Conservation (phyloP, 2,329 filamentous ascomycete genomes). For the Cadophora sp. region DNA sequence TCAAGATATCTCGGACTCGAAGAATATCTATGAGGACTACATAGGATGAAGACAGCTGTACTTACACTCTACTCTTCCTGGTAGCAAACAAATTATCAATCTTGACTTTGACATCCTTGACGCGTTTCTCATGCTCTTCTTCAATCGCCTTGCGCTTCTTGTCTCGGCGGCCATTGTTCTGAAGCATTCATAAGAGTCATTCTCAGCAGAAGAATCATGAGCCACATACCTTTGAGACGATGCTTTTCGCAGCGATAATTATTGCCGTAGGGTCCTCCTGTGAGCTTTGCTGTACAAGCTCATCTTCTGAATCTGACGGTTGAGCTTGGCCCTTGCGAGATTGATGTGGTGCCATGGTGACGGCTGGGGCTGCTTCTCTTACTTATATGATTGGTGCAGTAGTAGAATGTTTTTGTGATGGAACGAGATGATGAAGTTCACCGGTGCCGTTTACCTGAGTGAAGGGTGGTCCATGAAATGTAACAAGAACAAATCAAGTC, state of each 20-base stretch:
- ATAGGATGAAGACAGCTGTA: neutral
- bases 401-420: too few relatives aligned
- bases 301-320: conserved; percentile 28
- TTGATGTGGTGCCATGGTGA: conserved; percentile 33
- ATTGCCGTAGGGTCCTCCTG: conserved; percentile 28
- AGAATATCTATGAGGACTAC: neutral
- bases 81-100: conserved; percentile 36
- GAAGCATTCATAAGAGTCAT: neutral
- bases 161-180: conserved; percentile 40
- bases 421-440: neutral
- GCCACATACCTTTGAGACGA: conserved; percentile 30
- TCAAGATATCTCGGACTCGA: too few relatives aligned
- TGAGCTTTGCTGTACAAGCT: conserved; percentile 27
- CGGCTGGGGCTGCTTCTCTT: neutral
- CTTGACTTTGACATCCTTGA: conserved; percentile 35
- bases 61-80: conserved; percentile 40
- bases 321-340: conserved; percentile 22
- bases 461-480: neutral
- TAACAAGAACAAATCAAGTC: too few relatives aligned
- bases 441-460: neutral
- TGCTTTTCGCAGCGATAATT: conserved; percentile 29
- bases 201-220: neutral
- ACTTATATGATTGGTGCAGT: too few relatives aligned
- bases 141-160: conserved; percentile 40
- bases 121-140: conserved; percentile 34